Evolutionary conservation across 1,284 basidiomycete species (phyloP), one percentile per base, ranked within the genome.

Genomic region (Irpex rosettiformis): DNA sequence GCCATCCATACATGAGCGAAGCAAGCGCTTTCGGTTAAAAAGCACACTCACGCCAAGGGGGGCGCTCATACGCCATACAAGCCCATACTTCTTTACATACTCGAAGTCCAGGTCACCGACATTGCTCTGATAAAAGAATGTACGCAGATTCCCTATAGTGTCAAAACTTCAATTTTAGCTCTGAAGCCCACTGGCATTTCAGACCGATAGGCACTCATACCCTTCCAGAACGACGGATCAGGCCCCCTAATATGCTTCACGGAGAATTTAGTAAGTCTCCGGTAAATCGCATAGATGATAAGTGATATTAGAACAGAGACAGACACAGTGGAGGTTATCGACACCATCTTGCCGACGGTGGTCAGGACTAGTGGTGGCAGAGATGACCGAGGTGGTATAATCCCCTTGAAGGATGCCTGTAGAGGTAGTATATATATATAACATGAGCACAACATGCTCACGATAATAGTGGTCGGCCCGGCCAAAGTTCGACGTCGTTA

Each of bases 81-180:
- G 60, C 6, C 75, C 74, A 58, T 73, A 76, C 55, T 73, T 64
- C 27, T 64, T 61, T 45, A 66, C 61, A 65, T 68, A 74, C 45
- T 67, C 47, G 53, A 67, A 68, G 5, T 72, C 70, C 4, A 69
- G 57, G 27, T 72, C 67, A 1, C 73, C 73, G 0, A 73, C 71
- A 54, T 74, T 67, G 8, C 67, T 48, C 56, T 73, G 67, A 16
- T 63, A 54, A 16, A 56, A 59, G 7, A 70, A 42, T 13, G 52
- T 54, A 25, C 57, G 48, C 1, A 57, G 21, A 28, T 61, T 58
- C 1, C 60, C 60, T 58, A 21, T 22, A 11, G 58, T 24, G 42
- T 52, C 11, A 48, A 22, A 40, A 33, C n/a, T n/a, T n/a, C n/a
- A n/a, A n/a, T n/a, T n/a, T n/a, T n/a, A n/a, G n/a, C n/a, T n/a